Conservation (phyloP, 805 yeast genomes). For the Diddensiella santjacobensis region DNA sequence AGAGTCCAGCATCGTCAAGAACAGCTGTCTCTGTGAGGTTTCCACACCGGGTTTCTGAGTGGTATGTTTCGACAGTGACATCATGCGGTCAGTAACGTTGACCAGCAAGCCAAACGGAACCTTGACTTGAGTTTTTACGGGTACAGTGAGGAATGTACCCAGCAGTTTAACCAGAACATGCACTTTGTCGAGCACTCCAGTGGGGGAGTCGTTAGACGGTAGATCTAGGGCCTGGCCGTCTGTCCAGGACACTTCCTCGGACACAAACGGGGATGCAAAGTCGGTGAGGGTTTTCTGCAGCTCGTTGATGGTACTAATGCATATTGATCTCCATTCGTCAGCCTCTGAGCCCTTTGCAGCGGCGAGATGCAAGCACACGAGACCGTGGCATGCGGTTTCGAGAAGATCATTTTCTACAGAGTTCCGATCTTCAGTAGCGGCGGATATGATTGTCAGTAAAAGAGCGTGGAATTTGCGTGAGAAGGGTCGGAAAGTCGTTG, state of each 20-base stretch:
- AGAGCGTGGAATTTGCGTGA: slow-evolving; percentile 55
- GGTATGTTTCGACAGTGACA: slow-evolving; percentile 53
- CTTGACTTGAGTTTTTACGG: slow-evolving; percentile 52
- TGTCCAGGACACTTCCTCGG: slow-evolving; percentile 13
- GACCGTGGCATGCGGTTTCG: slow-evolving; percentile 42
- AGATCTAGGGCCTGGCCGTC: neutral
- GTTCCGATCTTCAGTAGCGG: slow-evolving; percentile 31
- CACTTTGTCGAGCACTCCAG: slow-evolving; percentile 2
- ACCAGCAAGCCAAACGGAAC: slow-evolving; percentile 63
- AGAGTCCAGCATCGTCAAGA: slow-evolving; percentile 45
- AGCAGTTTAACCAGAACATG: slow-evolving; percentile 33
- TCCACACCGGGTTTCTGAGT: slow-evolving; percentile 33
- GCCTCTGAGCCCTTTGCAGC: slow-evolving; percentile 51
- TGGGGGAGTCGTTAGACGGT: neutral
- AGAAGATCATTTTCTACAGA: slow-evolving; percentile 42
- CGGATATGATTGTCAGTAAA: slow-evolving; percentile 37
- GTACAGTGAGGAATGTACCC: slow-evolving; percentile 43
- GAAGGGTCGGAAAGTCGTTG: slow-evolving; percentile 80
- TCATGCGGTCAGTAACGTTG: slow-evolving; percentile 48
- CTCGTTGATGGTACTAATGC: slow-evolving; percentile 38
- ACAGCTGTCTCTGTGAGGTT: slow-evolving; percentile 48
- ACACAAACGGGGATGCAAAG: slow-evolving; percentile 9
- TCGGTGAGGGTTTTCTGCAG: slow-evolving; percentile 13
- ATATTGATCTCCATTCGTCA: slow-evolving; percentile 46
- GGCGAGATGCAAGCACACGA: slow-evolving; percentile 53